Base-by-base conservation (phyloP, 176 grass and related monocot genomes). In the Stipa capillata region DNA sequence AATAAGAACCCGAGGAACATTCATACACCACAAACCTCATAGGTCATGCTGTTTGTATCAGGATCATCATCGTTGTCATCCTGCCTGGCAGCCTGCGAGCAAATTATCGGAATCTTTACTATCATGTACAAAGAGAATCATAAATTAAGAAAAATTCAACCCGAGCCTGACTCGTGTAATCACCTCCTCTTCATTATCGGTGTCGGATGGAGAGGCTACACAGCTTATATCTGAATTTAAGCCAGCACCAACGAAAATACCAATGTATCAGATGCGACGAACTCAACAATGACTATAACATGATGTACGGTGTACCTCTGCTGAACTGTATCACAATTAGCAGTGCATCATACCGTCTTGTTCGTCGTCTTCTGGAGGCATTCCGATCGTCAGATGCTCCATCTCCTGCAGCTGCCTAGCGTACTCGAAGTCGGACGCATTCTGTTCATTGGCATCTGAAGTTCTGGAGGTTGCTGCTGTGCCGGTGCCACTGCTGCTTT, bases 1-100 rank as follows among this genome's bases (percentile, higher is more conserved):
- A n/a, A n/a, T n/a, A n/a, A n/a, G n/a, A n/a, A n/a, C n/a, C n/a
- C n/a, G n/a, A n/a, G n/a, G n/a, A n/a, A n/a, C n/a, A n/a, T n/a
- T n/a, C n/a, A n/a, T n/a, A n/a, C n/a, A n/a, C n/a, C n/a, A n/a
- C n/a, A n/a, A n/a, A n/a, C 94, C 94, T 97, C 94, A 65, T 93
- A 97, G 67, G 94, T 93, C 94, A 97, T 93, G 80, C 74, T 85
- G 76, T 97, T 88, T 58, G 91, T 86, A 72, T 97, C 74, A 32
- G 48, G 25, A 35, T 55, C 7, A 4, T 47, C 81, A 23, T 82
- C 85, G 27, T 83, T 17, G 71, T 77, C 59, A 49, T 89, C 91
- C 58, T 85, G 90, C 43, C 80, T 82, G 28, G 79, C 63, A 37
- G 23, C 57, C 94, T 93, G 77, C 63, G 25, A 59, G 68, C 42